Conservation (phyloP, 2,329 filamentous ascomycete species). For the Penicillium concentricum region DNA sequence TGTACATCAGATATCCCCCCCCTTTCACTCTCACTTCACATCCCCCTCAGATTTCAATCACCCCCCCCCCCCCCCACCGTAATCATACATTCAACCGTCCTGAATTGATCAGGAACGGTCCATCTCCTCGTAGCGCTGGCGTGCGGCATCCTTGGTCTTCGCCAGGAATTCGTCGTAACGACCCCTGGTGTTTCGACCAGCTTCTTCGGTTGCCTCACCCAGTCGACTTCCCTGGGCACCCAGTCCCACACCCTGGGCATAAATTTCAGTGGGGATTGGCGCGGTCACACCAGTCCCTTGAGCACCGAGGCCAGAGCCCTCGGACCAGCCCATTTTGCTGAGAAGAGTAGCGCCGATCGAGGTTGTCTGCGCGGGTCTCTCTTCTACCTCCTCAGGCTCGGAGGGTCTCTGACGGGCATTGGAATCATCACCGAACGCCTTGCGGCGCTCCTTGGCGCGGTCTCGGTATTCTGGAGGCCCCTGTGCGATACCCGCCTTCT, state of each 20-base stretch:
- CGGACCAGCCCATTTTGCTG: constrained; percentile 53
- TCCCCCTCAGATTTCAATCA: background rate
- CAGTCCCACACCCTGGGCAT: constrained; percentile 51
- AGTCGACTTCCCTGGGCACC: constrained; percentile 51
- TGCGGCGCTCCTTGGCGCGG: constrained; percentile 47
- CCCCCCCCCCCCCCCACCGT: background rate
- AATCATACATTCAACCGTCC: constrained; percentile 10
- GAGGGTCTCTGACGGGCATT: constrained; percentile 21
- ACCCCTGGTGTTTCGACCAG: constrained; percentile 48
- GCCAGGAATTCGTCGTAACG: constrained; percentile 51
- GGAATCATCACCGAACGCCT: constrained; percentile 40
- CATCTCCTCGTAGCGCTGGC: constrained; percentile 49
- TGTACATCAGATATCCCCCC: background rate
- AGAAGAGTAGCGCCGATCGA: constrained; percentile 53
- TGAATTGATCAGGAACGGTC: constrained; percentile 14
- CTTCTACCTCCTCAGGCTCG: constrained; percentile 32
- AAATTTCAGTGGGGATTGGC: constrained; percentile 49
- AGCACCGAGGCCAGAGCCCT: constrained; percentile 49
- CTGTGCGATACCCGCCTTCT: background rate
- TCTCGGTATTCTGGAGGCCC: constrained; percentile 45
- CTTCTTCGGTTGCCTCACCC: constrained; percentile 50
- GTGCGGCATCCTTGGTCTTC: constrained; percentile 47
- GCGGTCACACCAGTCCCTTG: constrained; percentile 49
- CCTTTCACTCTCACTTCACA: background rate
- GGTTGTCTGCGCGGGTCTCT: constrained; percentile 28